phyloP scores from a whole-genome alignment of 2,329 filamentous ascomycete species.

The Penicillium psychrosexuale region DNA sequence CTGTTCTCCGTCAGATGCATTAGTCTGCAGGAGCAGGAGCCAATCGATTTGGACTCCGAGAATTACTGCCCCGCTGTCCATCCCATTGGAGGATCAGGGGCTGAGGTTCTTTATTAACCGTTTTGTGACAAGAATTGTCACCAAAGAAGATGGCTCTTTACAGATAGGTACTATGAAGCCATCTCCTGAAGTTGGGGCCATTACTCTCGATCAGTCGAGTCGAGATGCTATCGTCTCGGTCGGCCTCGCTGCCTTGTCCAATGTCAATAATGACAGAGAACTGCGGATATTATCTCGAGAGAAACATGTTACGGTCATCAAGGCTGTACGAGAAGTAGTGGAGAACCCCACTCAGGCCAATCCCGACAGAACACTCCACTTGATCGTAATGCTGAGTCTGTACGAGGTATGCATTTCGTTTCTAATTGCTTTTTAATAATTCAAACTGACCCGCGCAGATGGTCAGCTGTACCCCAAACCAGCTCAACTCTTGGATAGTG shows the following conservation, averaged over 20 bases:
- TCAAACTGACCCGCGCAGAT: slow-evolving; percentile 13
- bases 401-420: slow-evolving; percentile 20
- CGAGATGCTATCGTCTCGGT: slow-evolving; percentile 25
- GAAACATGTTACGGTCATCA: slow-evolving; percentile 21
- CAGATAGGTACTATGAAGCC: not conserved
- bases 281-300: slow-evolving; percentile 18
- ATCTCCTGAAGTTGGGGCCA: slow-evolving; percentile 4
- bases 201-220: slow-evolving; percentile 9
- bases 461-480: slow-evolving; percentile 17
- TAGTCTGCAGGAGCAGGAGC: not conserved
- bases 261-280: slow-evolving; percentile 20
- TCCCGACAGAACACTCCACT: slow-evolving; percentile 14
- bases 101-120: slow-evolving; percentile 24
- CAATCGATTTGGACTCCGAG: not conserved
- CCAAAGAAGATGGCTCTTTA: not conserved
- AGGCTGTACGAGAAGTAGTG: slow-evolving; percentile 15
- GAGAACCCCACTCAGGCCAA: slow-evolving; percentile 12
- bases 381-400: slow-evolving; percentile 23
- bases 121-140: slow-evolving; percentile 17
- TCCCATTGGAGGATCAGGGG: slow-evolving; percentile 21
- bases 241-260: slow-evolving; percentile 26
- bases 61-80: slow-evolving; percentile 5
- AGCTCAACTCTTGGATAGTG: slow-evolving; percentile 17
- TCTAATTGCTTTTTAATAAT: not conserved
- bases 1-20: not conserved